These are phyloP conservation scores for Nematocida ironsii DNA, from an alignment of 371 early-diverging fungal genomes.

Conservation along the genomic window DNA sequence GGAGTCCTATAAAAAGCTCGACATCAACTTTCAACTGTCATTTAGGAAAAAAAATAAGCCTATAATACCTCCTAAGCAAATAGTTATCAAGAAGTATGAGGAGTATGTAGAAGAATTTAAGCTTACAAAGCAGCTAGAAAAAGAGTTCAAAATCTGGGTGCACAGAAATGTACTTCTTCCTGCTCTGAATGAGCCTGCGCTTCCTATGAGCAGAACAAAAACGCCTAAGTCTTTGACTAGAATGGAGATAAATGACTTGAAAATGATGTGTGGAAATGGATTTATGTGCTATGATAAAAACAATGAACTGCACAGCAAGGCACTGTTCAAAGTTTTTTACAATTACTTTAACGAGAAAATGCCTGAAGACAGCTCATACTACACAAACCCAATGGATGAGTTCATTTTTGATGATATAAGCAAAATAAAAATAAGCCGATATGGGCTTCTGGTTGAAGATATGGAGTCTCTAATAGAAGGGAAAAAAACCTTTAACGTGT, in stretches of 20 bases:
- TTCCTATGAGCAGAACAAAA: not conserved
- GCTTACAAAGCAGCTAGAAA: conserved; percentile 48
- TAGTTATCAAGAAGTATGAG: conserved; percentile 37
- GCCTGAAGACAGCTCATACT: conserved; percentile 36
- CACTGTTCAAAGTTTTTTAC: conserved; percentile 46
- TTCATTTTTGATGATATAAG: conserved; percentile 51
- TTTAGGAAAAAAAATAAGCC: conserved; percentile 36
- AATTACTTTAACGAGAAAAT: conserved; percentile 51
- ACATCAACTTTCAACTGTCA: conserved; percentile 29
- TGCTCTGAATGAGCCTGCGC: not conserved
- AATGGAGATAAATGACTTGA: conserved; percentile 35
- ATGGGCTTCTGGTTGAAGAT: conserved; percentile 54
- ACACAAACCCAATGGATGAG: conserved; percentile 58
- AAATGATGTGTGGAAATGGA: conserved; percentile 34
- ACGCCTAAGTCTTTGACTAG: not conserved
- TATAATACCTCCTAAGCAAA: conserved; percentile 21
- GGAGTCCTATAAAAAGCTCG: not conserved
- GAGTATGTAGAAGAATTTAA: conserved; percentile 35
- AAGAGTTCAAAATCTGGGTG: conserved; percentile 41
- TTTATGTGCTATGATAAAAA: conserved; percentile 57
- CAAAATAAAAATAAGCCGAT: conserved; percentile 40
- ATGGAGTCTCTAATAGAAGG: conserved; percentile 52
- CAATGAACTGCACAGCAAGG: conserved; percentile 35
- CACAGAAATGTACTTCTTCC: conserved; percentile 20
- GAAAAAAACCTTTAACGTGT: conserved; percentile 51